Percentiles rank a stretch among this genome's conserved stretches.
Conservation (phyloP, 2,329 filamentous ascomycete genomes). For the Cordyceps tenuipes region DNA sequence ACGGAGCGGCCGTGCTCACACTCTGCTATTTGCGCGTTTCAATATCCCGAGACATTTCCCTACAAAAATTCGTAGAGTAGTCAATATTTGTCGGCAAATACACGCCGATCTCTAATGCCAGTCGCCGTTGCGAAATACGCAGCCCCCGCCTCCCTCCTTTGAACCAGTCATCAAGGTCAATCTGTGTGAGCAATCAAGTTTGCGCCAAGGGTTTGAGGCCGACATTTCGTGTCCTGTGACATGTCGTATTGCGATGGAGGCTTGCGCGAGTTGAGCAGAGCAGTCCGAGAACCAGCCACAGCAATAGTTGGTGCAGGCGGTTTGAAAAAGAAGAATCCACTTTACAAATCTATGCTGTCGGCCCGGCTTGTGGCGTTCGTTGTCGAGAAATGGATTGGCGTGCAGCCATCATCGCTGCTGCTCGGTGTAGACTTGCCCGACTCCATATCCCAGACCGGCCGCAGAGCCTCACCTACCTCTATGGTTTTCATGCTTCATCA, state of each 20-base stretch:
- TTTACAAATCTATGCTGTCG: background rate
- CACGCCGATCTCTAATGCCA: background rate
- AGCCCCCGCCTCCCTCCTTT: too few species aligned
- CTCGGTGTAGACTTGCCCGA: constrained; percentile 6
- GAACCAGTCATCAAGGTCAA: too few species aligned
- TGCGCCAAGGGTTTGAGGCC: too few species aligned
- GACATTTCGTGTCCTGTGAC: too few species aligned
- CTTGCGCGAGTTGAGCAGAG: too few species aligned
- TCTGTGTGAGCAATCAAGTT: too few species aligned
- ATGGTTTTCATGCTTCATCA: background rate
- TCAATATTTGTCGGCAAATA: too few species aligned
- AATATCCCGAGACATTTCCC: background rate
- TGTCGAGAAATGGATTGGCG: background rate
- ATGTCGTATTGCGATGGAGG: too few species aligned
- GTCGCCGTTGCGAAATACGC: background rate
- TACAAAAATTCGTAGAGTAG: background rate
- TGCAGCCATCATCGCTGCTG: background rate
- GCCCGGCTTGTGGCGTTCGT: constrained; percentile 1
- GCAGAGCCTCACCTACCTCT: background rate
- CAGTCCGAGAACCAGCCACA: too few species aligned
- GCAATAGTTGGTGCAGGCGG: too few species aligned
- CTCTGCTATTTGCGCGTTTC: background rate
- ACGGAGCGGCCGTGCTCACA: background rate
- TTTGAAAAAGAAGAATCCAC: background rate
- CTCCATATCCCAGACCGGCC: constrained; percentile 1